Evolutionary conservation across 192 early-diverging fungal species (phyloP).

Genomic region (Phycomyces blakesleeanus): DNA sequence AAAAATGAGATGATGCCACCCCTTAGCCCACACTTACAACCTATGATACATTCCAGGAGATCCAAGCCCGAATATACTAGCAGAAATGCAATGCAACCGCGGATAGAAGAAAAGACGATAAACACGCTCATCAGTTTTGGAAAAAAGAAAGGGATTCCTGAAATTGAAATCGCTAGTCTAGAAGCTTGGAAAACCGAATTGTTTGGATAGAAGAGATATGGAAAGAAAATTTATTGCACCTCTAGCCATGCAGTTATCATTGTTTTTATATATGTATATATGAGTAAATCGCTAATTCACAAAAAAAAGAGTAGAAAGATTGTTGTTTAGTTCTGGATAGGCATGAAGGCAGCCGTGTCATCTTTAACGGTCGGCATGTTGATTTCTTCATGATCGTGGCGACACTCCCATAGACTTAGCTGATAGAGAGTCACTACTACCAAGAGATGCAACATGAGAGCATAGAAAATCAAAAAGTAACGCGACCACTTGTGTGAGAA

Average conservation of each 20-base stretch:
- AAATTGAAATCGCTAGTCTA: slow-evolving; percentile 3
- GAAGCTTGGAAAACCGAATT: slow-evolving; percentile 5
- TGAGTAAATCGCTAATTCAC: neutral
- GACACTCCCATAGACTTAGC: slow-evolving; percentile 62
- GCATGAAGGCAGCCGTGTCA: neutral
- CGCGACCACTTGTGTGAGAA: slow-evolving; percentile 66
- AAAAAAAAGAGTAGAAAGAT: neutral
- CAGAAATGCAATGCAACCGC: neutral
- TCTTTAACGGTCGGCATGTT: slow-evolving; percentile 17
- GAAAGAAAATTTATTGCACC: neutral
- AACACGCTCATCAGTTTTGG: slow-evolving; percentile 35
- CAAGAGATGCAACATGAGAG: slow-evolving; percentile 70
- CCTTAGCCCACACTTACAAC: neutral
- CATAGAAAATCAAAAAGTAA: slow-evolving; percentile 64
- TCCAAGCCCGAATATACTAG: neutral
- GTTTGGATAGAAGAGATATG: neutral
- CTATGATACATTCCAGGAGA: neutral
- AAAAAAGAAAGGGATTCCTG: slow-evolving; percentile 15
- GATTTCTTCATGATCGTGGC: slow-evolving; percentile 52
- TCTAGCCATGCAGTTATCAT: neutral
- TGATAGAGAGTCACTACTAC: slow-evolving; percentile 71
- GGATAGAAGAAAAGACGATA: slow-evolving; percentile 23
- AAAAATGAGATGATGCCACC: slow-evolving; percentile 21
- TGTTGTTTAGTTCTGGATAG: neutral
- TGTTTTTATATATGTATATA: too few relatives aligned